Conservation (phyloP, 129 eudicot genomes). For the Helichrysum umbraculigerum region DNA sequence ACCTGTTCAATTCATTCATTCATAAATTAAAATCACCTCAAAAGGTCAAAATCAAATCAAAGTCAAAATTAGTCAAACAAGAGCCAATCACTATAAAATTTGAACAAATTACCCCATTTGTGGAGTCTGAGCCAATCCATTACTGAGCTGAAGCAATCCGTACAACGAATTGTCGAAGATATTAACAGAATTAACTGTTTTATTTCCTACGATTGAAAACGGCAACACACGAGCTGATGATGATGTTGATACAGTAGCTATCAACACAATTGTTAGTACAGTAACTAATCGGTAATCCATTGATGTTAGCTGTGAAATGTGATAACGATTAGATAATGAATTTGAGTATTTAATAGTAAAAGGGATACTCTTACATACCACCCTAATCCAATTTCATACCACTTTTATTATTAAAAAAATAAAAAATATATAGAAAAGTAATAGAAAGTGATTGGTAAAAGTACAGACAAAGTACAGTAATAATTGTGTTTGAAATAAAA, state of each 20-base stretch:
- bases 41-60: background rate
- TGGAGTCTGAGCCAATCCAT: constrained; percentile 88
- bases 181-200: constrained; percentile 18
- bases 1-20: constrained; percentile 50
- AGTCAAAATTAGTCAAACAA: background rate
- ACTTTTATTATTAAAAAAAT: no score
- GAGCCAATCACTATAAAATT: background rate
- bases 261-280: constrained; percentile 27
- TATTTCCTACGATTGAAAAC: constrained; percentile 22
- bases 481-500: no score
- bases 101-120: constrained; percentile 72
- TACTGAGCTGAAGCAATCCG: constrained; percentile 57
- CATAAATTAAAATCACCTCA: background rate
- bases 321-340: background rate
- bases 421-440: no score
- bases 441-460: no score
- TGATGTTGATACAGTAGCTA: background rate
- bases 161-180: constrained; percentile 73
- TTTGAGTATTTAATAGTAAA: no score
- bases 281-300: background rate
- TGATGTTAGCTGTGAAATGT: background rate
- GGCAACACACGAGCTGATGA: constrained; percentile 38
- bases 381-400: no score
- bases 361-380: no score
- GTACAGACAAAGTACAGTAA: no score